Evolutionary conservation across 176 grass and related monocot genomes (phyloP).

Genomic region (Zoysia japonica): DNA sequence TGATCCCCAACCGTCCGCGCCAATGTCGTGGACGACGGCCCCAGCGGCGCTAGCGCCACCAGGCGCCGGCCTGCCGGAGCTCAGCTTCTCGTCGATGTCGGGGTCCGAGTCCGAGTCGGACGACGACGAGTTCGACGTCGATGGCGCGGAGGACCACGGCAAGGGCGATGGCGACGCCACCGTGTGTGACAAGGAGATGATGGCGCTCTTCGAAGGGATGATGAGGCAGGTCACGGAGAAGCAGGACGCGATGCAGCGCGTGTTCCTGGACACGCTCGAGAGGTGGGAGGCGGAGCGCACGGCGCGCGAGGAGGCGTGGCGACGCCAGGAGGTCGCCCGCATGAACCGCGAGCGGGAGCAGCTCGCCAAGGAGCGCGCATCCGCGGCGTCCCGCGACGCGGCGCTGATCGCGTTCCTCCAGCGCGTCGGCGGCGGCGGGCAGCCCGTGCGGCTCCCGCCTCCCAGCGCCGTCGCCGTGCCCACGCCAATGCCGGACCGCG

Average conservation of each 20-base stretch:
- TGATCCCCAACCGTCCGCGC: constrained; percentile 3
- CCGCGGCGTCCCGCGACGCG: constrained; percentile 67
- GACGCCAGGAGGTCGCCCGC: constrained; percentile 67
- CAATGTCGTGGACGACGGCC: constrained; percentile 18
- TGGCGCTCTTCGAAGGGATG: constrained; percentile 73
- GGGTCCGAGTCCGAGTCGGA: constrained; percentile 38
- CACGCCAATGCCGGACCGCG: not conserved
- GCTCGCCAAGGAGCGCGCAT: constrained; percentile 65
- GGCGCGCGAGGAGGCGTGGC: constrained; percentile 79
- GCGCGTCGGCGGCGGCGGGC: constrained; percentile 50
- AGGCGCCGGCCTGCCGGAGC: constrained; percentile 34
- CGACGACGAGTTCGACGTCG: constrained; percentile 29
- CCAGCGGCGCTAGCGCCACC: constrained; percentile 23
- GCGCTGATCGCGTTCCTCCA: constrained; percentile 79
- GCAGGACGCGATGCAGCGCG: constrained; percentile 77
- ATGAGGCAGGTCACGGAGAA: constrained; percentile 68
- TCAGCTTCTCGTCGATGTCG: constrained; percentile 61
- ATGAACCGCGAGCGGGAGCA: constrained; percentile 66
- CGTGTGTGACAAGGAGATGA: constrained; percentile 46
- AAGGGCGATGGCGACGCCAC: constrained; percentile 8
- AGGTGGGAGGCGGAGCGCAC: constrained; percentile 72
- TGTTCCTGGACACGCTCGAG: constrained; percentile 70
- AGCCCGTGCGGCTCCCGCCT: constrained; percentile 15
- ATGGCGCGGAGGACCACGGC: constrained; percentile 41
- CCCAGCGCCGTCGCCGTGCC: not conserved